Percentiles rank a stretch among this genome's conserved stretches.
phyloP scores from a whole-genome alignment of 1,284 basidiomycete species.

The Ganoderma sinense region DNA sequence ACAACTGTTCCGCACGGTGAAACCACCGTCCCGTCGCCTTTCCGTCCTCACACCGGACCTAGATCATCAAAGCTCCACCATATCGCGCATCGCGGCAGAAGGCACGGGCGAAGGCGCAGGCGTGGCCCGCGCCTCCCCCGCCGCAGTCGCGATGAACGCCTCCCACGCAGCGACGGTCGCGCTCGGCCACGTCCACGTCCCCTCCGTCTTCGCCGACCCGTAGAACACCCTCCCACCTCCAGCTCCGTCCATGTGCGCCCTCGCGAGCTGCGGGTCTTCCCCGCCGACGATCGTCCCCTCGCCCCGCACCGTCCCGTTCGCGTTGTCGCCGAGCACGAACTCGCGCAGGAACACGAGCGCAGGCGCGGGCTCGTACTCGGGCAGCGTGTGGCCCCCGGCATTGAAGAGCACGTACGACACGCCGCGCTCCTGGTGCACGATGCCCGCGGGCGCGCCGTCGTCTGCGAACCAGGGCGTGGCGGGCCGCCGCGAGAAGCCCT shows the following conservation, averaged over 20 bases:
- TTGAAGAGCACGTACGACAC: conserved; percentile 41
- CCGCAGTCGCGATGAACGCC: conserved; percentile 36
- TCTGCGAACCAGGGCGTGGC: conserved; percentile 58
- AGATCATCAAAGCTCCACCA: background rate
- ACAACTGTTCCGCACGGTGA: background rate
- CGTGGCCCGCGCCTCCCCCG: background rate
- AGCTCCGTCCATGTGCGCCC: conserved; percentile 52
- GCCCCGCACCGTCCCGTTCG: conserved; percentile 38
- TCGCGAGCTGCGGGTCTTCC: conserved; percentile 50
- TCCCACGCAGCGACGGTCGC: conserved; percentile 64
- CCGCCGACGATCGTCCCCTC: conserved; percentile 46
- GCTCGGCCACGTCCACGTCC: conserved; percentile 36
- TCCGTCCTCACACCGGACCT: background rate
- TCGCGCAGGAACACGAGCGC: conserved; percentile 40
- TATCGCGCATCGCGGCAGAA: background rate
- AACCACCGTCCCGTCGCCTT: background rate
- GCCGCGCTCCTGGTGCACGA: conserved; percentile 43
- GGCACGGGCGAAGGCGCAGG: background rate
- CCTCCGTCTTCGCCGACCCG: conserved; percentile 29
- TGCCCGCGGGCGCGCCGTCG: conserved; percentile 38
- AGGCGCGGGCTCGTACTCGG: conserved; percentile 42
- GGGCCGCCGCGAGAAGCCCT: conserved; percentile 69
- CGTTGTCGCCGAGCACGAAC: conserved; percentile 41
- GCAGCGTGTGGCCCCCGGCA: conserved; percentile 41
- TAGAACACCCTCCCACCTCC: conserved; percentile 30